Evolutionary conservation across 2,329 filamentous ascomycete genomes (phyloP), one percentile per base, ranked within the genome.

Genomic region (Phialophora expanda): DNA sequence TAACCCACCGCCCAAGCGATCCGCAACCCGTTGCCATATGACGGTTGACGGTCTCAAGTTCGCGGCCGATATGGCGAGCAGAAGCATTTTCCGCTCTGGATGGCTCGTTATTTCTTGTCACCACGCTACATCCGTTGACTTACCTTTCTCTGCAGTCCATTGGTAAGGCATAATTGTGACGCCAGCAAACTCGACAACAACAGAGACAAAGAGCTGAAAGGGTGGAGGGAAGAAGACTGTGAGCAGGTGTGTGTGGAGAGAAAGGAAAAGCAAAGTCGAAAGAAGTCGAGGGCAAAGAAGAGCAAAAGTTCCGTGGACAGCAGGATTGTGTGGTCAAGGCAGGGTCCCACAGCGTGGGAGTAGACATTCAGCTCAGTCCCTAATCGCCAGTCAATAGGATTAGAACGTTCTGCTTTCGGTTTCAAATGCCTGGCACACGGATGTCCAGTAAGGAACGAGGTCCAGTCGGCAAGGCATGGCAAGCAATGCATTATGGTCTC

Each of bases 11-110:
- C 70, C 69, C 11, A 73, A 61, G 28, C 69, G 66, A 17, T 57
- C 57, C 12, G 69, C 70, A 65, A 73, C 70, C 11, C 66, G 28
- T 32, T 69, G 70, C 70, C 73, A 73, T 5, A 69, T 73, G 2
- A 66, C 69, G 26, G 66, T 57, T 3, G 69, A 70, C 4, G 66
- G 68, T 46, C 60, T 66, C 26, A 68, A 53, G 24, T 70, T 66
- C 20, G 66, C 66, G 2, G 59, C 58, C 1, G 66, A 68, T 12
- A 70, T 70, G n/a, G 64, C 66, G 22, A 66, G 41, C 17, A 70
- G 57, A 20, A 70, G 66, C 66, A 70, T 68, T n/a, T 55, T 66
- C 5, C 68, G 66, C 57, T 68, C 68, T 51, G 48, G 20, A 24
- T 1, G 48, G 6, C 38, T 51, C 3, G 48, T 28, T 24, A 51